These are phyloP conservation scores for Typha latifolia DNA, from an alignment of 176 grass and related monocot species.

Conservation along the genomic window DNA sequence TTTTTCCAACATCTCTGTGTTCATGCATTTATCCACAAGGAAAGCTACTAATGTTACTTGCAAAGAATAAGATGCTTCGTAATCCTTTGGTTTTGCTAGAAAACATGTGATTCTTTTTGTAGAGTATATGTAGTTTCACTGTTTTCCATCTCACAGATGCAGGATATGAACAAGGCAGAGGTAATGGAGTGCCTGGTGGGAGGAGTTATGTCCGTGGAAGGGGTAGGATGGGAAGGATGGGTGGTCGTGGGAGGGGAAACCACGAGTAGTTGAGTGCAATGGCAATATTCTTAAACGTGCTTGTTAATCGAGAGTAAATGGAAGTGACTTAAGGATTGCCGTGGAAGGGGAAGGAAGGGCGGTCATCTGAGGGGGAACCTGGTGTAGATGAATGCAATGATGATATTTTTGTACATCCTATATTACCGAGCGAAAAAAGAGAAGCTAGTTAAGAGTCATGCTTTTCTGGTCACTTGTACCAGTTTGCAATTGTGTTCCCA, in stretches of 20 bases:
- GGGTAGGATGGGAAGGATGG: constrained; percentile 32
- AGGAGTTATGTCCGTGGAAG: constrained; percentile 44
- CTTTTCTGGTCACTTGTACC: too few relatives aligned
- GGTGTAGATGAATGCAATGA: not conserved
- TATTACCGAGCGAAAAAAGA: too few relatives aligned
- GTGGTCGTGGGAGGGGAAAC: constrained; percentile 31
- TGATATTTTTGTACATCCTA: not conserved
- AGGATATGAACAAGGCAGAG: constrained; percentile 36
- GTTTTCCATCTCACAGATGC: not conserved
- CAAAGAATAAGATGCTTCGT: too few relatives aligned
- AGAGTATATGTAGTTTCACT: not conserved
- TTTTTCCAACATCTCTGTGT: too few relatives aligned
- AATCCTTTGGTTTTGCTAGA: not conserved
- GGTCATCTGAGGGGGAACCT: constrained; percentile 32
- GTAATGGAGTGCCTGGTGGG: constrained; percentile 23
- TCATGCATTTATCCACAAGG: too few relatives aligned
- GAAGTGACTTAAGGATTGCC: not conserved
- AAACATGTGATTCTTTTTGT: not conserved
- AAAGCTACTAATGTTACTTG: too few relatives aligned
- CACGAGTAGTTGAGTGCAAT: constrained; percentile 7
- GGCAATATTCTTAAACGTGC: not conserved
- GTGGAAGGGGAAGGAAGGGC: constrained; percentile 35
- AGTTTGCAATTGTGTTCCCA: too few relatives aligned
- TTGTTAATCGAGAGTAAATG: too few relatives aligned
- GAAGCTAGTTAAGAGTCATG: too few relatives aligned